These are phyloP conservation scores for Xylariaceae sp. DNA, from an alignment of 2,329 filamentous ascomycete species.

Conservation along the genomic window DNA sequence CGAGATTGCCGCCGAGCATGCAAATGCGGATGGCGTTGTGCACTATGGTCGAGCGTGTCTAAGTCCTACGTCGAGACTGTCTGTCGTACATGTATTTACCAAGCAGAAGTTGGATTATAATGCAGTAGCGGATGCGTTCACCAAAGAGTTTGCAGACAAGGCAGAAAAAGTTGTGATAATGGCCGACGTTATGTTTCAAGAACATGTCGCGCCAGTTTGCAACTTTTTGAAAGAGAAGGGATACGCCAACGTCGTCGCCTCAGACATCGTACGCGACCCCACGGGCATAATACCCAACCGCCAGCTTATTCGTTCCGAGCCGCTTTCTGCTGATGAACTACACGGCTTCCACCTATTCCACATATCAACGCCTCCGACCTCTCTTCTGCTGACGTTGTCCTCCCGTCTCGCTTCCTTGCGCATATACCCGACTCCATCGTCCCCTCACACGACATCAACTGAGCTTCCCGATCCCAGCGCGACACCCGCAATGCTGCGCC, in stretches of 20 bases:
- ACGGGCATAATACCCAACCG: conserved; percentile 81
- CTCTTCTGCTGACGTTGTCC: conserved; percentile 81
- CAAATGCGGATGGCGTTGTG: conserved; percentile 83
- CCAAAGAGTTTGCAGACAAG: conserved; percentile 61
- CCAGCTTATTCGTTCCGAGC: conserved; percentile 41
- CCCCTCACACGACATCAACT: conserved; percentile 43
- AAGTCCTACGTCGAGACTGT: conserved; percentile 80
- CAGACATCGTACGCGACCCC: conserved; percentile 72
- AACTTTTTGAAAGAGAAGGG: conserved; percentile 53
- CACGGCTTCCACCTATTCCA: conserved; percentile 76
- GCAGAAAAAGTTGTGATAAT: conserved; percentile 68
- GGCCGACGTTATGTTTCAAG: conserved; percentile 83
- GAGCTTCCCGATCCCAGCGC: conserved; percentile 33
- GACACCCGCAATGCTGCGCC: conserved; percentile 60
- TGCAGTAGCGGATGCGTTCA: conserved; percentile 57
- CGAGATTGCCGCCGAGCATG: conserved; percentile 92
- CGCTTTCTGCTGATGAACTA: conserved; percentile 39
- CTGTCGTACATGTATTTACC: conserved; percentile 90
- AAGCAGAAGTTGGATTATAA: conserved; percentile 62
- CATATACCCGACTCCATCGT: conserved; percentile 61
- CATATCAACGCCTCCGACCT: conserved; percentile 73
- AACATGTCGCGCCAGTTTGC: conserved; percentile 62
- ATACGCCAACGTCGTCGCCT: conserved; percentile 67
- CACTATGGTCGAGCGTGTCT: conserved; percentile 93
- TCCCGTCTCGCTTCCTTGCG: conserved; percentile 75